Base-by-base conservation (phyloP, 768 basidiomycete genomes). In the Boletus reticuloceps region DNA sequence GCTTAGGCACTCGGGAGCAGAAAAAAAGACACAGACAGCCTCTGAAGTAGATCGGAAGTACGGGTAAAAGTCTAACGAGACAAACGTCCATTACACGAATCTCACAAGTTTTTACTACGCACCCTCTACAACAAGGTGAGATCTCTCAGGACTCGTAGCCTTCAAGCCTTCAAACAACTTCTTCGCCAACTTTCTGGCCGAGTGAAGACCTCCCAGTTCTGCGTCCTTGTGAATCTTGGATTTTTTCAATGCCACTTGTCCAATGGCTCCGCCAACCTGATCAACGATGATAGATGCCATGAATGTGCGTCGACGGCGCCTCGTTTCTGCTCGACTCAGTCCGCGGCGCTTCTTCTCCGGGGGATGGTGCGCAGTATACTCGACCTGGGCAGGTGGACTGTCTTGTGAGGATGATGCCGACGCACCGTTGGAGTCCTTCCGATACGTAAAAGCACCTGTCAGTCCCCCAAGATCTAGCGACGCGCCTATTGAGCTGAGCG, bases 1-100 rank as follows among this genome's bases (percentile, higher is more conserved):
- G 45, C 32, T 34, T 47, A 20, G 19, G 31, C 11, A 32, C 20
- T 16, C 10, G 5, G 7, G 12, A 45, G 10, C 29, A 1, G 5
- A 43, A 25, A 51, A 47, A 51, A 32, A 42, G 43, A 37, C 27
- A 60, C 66, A 52, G 44, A 88, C 86, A 32, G 89, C 89, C 63
- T 91, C 89, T n/a, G 80, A 73, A 31, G 82, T 81, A 0, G 82
- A 79, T 39, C 76, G 79, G 70, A 91, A 91, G 66, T 90, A 91
- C 1, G 89, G 89, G 62, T 82, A 75, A 64, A 91, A 91, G 64
- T 91, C 89, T 89, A 47, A 31, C 27, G 49, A n/a, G 56, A 47
- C 7, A 51, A 25, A 53, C 17, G 20, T 55, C 25, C 19, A 50
- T 50, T 11, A 36, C 42, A 22, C 19, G 12, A 32, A 42, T 50